Conservation (phyloP, 352 stramenopile species). For the Peronospora belbahrii region DNA sequence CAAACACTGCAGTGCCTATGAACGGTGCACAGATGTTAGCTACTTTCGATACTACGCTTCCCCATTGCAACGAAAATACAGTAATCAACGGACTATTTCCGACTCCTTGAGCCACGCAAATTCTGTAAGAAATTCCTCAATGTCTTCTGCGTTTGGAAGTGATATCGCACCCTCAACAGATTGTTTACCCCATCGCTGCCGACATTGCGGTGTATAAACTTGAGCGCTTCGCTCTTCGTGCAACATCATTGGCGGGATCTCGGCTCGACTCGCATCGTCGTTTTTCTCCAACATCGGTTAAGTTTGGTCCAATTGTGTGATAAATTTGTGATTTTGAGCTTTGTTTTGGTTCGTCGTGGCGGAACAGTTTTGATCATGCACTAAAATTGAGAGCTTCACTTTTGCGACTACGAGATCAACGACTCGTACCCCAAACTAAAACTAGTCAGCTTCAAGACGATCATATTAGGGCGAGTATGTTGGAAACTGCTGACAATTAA, state of each 20-base stretch:
- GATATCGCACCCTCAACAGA: slow-evolving; percentile 5
- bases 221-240: slow-evolving; percentile 14
- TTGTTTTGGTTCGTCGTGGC: slow-evolving; percentile 3
- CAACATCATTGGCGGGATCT: slow-evolving; percentile 45
- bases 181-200: slow-evolving; percentile 36
- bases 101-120: slow-evolving; percentile 42
- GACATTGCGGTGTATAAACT: slow-evolving; percentile 19
- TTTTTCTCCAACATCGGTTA: slow-evolving; percentile 19
- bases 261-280: slow-evolving; percentile 36
- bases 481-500: no score
- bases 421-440: no score
- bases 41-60: background rate
- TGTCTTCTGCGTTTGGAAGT: slow-evolving; percentile 25
- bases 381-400: no score
- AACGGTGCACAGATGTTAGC: background rate
- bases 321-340: no score
- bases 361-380: no score
- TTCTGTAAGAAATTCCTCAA: slow-evolving; percentile 46
- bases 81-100: slow-evolving; percentile 36
- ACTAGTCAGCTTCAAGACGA: no score
- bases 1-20: slow-evolving; percentile 53
- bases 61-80: background rate
- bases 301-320: background rate
- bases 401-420: no score
- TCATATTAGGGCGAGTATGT: no score